Percentiles rank a stretch among this genome's conserved stretches.
Evolutionary conservation across 108 stramenopile species (phyloP).

Genomic region (Fistulifera pelliculosa): DNA sequence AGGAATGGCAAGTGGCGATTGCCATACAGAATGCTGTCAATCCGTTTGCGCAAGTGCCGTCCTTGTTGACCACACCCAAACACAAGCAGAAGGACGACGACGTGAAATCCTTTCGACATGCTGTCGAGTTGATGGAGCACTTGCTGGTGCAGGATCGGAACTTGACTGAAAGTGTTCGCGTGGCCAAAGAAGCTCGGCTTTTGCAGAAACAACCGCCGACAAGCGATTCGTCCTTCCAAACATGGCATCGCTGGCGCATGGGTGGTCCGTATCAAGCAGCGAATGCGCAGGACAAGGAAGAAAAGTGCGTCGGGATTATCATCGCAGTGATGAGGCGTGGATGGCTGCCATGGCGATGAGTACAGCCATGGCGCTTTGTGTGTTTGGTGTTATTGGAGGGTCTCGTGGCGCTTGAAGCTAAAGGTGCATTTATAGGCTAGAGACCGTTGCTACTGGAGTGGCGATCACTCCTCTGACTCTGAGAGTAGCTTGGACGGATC

Average conservation of each 20-base stretch:
- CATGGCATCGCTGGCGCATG: slow-evolving; percentile 1
- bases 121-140: slow-evolving; percentile 59
- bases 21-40: slow-evolving; percentile 35
- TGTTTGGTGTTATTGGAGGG: not conserved
- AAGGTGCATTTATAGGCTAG: too few species aligned
- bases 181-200: slow-evolving; percentile 26
- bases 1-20: slow-evolving; percentile 31
- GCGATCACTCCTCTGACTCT: too few species aligned
- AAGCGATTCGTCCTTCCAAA: not conserved
- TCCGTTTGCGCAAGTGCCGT: slow-evolving; percentile 38
- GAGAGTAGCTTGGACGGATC: too few species aligned
- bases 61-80: not conserved
- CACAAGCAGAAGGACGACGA: slow-evolving; percentile 2
- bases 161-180: slow-evolving; percentile 32
- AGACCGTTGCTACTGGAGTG: too few species aligned
- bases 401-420: too few species aligned
- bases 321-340: slow-evolving; percentile 1
- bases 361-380: not conserved
- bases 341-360: not conserved
- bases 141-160: slow-evolving; percentile 49
- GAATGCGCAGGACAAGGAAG: not conserved
- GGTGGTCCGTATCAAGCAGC: not conserved
- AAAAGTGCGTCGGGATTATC: not conserved
- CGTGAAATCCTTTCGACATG: slow-evolving; percentile 23
- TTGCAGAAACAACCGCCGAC: slow-evolving; percentile 12